Conservation (phyloP, 1,284 basidiomycete species). For the Irpex rosettiformis region DNA sequence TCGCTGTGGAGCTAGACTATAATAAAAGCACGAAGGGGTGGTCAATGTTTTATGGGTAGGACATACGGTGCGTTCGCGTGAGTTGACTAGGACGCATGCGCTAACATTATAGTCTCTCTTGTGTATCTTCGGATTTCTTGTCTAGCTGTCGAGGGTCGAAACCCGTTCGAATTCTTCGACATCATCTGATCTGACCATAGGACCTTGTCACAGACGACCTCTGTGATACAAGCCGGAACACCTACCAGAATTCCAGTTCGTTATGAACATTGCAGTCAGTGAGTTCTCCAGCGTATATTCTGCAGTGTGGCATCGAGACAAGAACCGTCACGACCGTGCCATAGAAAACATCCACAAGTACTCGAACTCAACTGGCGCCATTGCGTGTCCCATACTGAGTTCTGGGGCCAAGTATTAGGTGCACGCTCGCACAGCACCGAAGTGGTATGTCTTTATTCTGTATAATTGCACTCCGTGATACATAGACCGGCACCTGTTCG, state of each 20-base stretch:
- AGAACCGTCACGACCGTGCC: conserved; percentile 19
- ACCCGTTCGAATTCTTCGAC: conserved; percentile 31
- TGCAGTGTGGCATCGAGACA: conserved; percentile 27
- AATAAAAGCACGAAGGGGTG: conserved; percentile 10
- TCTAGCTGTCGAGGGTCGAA: conserved; percentile 24
- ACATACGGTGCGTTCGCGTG: conserved; percentile 27
- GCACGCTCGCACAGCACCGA: conserved; percentile 32
- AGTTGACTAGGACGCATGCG: not conserved
- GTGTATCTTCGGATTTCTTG: conserved; percentile 21
- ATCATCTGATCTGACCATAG: conserved; percentile 32
- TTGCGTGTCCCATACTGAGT: conserved; percentile 4
- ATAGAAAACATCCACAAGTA: conserved; percentile 16
- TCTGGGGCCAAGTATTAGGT: conserved; percentile 24
- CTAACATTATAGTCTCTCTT: not conserved
- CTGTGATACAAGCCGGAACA: conserved; percentile 30
- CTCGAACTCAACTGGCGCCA: conserved; percentile 35
- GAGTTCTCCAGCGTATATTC: conserved; percentile 20
- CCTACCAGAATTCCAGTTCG: conserved; percentile 31
- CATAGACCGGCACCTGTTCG: conserved; percentile 27
- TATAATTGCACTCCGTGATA: not conserved
- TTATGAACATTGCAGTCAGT: conserved; percentile 35
- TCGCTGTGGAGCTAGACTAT: conserved; percentile 25
- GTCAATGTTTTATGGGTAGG: conserved; percentile 32
- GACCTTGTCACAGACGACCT: conserved; percentile 27
- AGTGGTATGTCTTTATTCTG: conserved; percentile 24